phyloP scores from a whole-genome alignment of 352 stramenopile species.

The Phytophthora fragariae region DNA sequence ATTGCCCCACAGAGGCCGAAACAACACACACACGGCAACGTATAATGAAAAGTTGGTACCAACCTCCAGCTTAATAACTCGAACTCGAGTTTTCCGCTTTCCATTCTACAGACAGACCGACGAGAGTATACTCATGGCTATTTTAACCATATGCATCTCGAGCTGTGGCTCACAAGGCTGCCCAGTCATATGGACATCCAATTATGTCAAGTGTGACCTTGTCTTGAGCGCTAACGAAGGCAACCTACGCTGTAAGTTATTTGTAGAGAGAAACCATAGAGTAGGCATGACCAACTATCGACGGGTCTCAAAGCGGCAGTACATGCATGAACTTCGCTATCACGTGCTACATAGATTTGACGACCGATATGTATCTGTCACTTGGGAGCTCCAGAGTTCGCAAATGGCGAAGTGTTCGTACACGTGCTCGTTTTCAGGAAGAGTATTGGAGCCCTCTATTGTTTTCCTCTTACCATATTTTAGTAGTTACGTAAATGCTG shows the following conservation, averaged over 20 bases:
- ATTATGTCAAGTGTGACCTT: not conserved
- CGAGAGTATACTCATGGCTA: not conserved
- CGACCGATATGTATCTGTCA: too few species aligned
- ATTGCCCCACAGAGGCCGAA: not conserved
- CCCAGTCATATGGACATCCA: not conserved
- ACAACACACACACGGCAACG: not conserved
- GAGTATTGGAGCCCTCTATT: too few species aligned
- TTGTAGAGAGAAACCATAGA: not conserved
- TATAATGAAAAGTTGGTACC: not conserved
- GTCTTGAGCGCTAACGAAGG: not conserved
- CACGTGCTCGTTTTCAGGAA: too few species aligned
- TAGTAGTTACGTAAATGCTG: too few species aligned
- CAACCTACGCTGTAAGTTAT: not conserved
- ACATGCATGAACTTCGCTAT: too few species aligned
- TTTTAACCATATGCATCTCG: not conserved
- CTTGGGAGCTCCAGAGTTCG: too few species aligned
- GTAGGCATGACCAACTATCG: too few species aligned
- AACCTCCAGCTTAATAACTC: not conserved
- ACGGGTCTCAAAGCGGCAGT: too few species aligned
- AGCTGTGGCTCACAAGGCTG: not conserved
- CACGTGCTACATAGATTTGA: too few species aligned
- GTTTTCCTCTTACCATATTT: too few species aligned
- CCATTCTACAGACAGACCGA: not conserved
- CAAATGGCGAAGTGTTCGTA: too few species aligned
- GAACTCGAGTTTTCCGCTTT: not conserved